Evolutionary conservation across 1,139 yeast species (phyloP), one percentile per base, ranked within the genome.

Genomic region (Debaryomyces udenii): DNA sequence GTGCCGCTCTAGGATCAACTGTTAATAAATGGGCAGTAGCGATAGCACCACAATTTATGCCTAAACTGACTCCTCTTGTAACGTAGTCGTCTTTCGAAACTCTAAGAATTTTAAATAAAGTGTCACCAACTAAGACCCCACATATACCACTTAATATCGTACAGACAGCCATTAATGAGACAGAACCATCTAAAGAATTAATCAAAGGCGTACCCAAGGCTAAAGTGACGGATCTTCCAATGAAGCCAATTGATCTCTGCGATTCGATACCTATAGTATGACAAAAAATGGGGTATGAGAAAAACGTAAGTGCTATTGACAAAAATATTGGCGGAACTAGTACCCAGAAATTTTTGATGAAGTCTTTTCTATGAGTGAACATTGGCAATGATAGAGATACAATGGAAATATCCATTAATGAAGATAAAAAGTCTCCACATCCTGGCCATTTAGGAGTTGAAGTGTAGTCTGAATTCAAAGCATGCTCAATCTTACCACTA

Each of bases 171-270:
- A 85, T 86, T 38, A 86, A 68, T 3, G 88, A 78, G 1, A 80
- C 73, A 1, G 87, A 81, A 0, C 94, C 95, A 10, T 76, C 82
- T 31, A 87, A 65, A 0, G 87, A 74, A 13, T 64, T 65, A 7
- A 84, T 80, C 47, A 86, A 72, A 0, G 95, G 95, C 1, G 87
- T 77, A 0, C 94, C 94, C 40, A 86, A 67, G 0, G 94, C 94
- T 49, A 86, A 71, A 0, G 95, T 86, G n/a, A 83, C 89, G 9
- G 89, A 83, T 46, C 95, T 70, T 2, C 93, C 93, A 6, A 86
- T 83, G 57, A 85, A 86, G 1, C 93, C 94, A 31, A 86, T 70
- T 0, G 91, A 74, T 24, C 86, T 64, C 16, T 68, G 62, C 0
- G 85, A 56, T 4, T 81, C 70, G 7, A 86, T 81, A 0, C 90